Base-by-base conservation (phyloP, 441 rosid species). In the Caryocar brasiliense region DNA sequence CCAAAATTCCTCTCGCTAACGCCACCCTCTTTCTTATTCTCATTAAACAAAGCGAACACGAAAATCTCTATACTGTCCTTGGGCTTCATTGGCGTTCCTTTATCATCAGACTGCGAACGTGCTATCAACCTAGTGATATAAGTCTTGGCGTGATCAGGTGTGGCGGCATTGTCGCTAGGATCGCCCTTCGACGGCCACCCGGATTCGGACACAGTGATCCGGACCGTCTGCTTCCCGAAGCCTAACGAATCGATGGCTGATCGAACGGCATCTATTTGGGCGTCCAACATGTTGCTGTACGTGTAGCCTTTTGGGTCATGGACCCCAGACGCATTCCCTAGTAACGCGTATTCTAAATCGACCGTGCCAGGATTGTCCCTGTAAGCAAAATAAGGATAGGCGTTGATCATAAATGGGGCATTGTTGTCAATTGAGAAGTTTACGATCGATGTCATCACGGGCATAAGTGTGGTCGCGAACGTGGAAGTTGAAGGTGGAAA, bases 151-250 rank as follows among this genome's bases (percentile, higher is more conserved):
- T 80, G 69, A 3, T 63, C 66, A 0, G 61, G 70, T 0, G 70
- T 75, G 22, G 86, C 83, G 7, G 77, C 86, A 0, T 11, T 15
- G 6, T 82, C 81, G 0, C 67, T 70, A 2, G 63, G 2, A 4
- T 62, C 78, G 1, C 82, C 91, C 46, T 78, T 78, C 0, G 86
- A 83, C 0, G 87, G 92, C 86, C 86, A 80, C 26, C 86, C 82
- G 3, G 82, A 75, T 72, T 82, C 90, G 0, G 86, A 77, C 2
- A 76, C 73, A 0, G 63, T 64, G 21, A 80, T 68, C 57, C 68
- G 15, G 5, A 78, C 40, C 9, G 75, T 59, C 56, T 69, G 49
- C 26, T 75, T 74, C 8, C 70, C 73, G 21, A 64, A 80, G 0
- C 86, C 86, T 5, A 83, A 45, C 5, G 78, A 73, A 18, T 24